A percentile compares a stretch with the other conserved stretches of the same genome.
phyloP scores from a whole-genome alignment of 1,139 yeast genomes.

The Debaryomyces subglobosus region DNA sequence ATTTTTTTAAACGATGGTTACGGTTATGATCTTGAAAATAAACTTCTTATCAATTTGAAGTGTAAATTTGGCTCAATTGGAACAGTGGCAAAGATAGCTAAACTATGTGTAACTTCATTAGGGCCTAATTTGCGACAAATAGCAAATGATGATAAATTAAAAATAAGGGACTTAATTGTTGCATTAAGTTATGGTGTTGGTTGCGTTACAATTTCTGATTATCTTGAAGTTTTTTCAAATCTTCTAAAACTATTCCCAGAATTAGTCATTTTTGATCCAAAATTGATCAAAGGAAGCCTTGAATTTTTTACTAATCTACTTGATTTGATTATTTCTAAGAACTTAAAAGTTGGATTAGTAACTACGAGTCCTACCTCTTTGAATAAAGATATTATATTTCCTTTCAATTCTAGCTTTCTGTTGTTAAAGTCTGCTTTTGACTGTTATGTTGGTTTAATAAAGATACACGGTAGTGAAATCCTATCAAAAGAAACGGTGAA shows the following conservation, averaged over 20 bases:
- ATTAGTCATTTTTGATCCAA: slow-evolving; percentile 43
- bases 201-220: slow-evolving; percentile 31
- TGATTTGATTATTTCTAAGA: slow-evolving; percentile 37
- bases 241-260: slow-evolving; percentile 41
- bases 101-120: slow-evolving; percentile 36
- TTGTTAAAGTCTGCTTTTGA: slow-evolving; percentile 41
- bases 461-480: slow-evolving; percentile 38
- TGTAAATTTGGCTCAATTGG: slow-evolving; percentile 31
- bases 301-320: slow-evolving; percentile 35
- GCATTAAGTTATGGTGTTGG: slow-evolving; percentile 40
- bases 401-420: slow-evolving; percentile 41
- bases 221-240: slow-evolving; percentile 26
- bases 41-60: slow-evolving; percentile 32
- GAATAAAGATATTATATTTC: slow-evolving; percentile 39
- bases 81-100: slow-evolving; percentile 28
- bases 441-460: slow-evolving; percentile 44
- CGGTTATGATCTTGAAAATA: slow-evolving; percentile 40
- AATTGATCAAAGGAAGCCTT: slow-evolving; percentile 36
- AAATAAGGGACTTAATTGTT: slow-evolving; percentile 34
- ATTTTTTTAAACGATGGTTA: slow-evolving; percentile 53
- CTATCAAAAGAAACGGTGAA: slow-evolving; percentile 40
- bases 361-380: slow-evolving; percentile 40
- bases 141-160: slow-evolving; percentile 21
- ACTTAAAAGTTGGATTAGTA: slow-evolving; percentile 41
- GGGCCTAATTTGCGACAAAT: slow-evolving; percentile 43